A percentile compares a stretch with the other conserved stretches of the same genome.
phyloP scores from a whole-genome alignment of 345 rosid species.

The Firmiana major region DNA sequence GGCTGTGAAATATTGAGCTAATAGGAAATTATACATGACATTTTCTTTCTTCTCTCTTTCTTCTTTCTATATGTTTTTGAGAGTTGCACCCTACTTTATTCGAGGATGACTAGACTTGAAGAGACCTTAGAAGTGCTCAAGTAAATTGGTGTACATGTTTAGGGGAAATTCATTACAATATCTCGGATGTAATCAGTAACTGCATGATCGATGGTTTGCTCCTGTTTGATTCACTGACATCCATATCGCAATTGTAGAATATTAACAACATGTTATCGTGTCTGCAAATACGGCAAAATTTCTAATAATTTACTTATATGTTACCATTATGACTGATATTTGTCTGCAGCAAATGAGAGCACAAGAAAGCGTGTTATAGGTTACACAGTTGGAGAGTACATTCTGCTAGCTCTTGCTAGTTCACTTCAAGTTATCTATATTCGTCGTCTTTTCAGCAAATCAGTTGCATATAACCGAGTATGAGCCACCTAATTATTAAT shows the following conservation, averaged over 20 bases:
- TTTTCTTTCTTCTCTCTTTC: too few species aligned
- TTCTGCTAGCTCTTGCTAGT: conserved; percentile 64
- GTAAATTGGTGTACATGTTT: not conserved
- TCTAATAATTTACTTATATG: not conserved
- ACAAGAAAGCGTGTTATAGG: conserved; percentile 76
- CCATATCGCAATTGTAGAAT: not conserved
- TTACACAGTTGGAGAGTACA: conserved; percentile 79
- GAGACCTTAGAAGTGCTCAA: not conserved
- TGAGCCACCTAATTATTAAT: conserved; percentile 27
- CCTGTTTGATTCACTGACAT: not conserved
- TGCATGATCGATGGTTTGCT: not conserved
- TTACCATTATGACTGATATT: not conserved
- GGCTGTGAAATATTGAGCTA: not conserved
- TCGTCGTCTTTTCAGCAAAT: conserved; percentile 94
- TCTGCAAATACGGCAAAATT: not conserved
- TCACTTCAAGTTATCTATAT: conserved; percentile 71
- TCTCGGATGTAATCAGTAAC: not conserved
- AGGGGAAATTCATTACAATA: not conserved
- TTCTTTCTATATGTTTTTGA: too few species aligned
- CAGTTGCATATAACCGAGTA: conserved; percentile 85
- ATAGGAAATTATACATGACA: not conserved
- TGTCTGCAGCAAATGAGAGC: conserved; percentile 88
- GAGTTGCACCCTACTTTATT: not conserved
- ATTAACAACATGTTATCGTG: not conserved
- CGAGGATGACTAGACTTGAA: not conserved